Evolutionary conservation across 768 basidiomycete genomes (phyloP).

Genomic region (Megacollybia marginata): DNA sequence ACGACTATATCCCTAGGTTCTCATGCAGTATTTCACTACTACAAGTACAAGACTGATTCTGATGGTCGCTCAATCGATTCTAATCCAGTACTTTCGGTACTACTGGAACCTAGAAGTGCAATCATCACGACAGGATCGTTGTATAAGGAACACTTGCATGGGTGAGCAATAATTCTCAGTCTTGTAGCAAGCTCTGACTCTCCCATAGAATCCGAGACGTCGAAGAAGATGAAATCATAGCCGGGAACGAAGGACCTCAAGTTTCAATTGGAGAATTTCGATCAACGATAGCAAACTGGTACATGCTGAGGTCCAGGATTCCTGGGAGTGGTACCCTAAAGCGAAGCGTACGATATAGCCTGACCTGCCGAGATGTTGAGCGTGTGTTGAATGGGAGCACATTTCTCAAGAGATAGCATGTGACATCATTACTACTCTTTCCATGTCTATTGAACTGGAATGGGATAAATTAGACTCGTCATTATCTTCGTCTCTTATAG

Average conservation of each 20-base stretch:
- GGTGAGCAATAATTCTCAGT: conserved; percentile 22
- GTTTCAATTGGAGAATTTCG: conserved; percentile 21
- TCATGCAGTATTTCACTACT: conserved; percentile 79
- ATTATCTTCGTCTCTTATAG: conserved; percentile 61
- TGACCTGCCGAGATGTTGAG: conserved; percentile 81
- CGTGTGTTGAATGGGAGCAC: conserved; percentile 40
- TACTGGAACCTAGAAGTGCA: conserved; percentile 82
- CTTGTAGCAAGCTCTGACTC: too few relatives aligned
- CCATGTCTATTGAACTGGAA: conserved; percentile 96
- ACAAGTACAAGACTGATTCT: conserved; percentile 41
- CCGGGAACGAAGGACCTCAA: conserved; percentile 9
- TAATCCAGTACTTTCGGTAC: conserved; percentile 58
- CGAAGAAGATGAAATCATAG: conserved; percentile 38
- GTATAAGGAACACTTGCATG: conserved; percentile 73
- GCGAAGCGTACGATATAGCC: conserved; percentile 63
- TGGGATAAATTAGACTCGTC: conserved; percentile 78
- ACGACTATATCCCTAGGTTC: conserved; percentile 87
- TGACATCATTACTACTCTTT: background rate
- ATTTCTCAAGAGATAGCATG: conserved; percentile 16
- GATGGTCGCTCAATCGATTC: conserved; percentile 46
- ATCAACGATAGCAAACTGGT: conserved; percentile 50
- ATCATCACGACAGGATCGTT: conserved; percentile 65
- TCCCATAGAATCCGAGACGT: conserved; percentile 48
- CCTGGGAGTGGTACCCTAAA: conserved; percentile 41
- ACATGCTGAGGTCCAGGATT: conserved; percentile 33